phyloP scores from a whole-genome alignment of 148 eudicot genomes.

The Rhododendron vialii region DNA sequence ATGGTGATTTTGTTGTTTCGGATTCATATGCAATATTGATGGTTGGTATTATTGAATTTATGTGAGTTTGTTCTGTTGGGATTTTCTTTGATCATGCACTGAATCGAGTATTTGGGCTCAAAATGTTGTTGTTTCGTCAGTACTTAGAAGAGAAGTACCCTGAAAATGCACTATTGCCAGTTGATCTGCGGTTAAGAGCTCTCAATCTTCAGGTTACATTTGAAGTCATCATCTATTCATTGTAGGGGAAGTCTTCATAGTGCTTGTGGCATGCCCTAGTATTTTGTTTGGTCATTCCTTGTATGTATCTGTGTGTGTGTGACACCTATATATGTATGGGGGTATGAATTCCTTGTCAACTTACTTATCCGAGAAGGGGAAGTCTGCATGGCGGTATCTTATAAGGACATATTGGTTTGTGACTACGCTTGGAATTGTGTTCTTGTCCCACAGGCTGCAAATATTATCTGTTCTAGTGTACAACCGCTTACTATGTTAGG shows the following conservation, averaged over 20 bases:
- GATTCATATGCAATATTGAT: slow-evolving; percentile 64
- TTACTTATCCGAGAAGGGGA: background rate
- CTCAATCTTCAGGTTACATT: slow-evolving; percentile 54
- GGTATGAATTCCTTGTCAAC: background rate
- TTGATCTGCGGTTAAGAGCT: slow-evolving; percentile 40
- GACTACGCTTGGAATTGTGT: background rate
- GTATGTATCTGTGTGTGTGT: background rate
- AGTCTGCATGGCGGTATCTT: background rate
- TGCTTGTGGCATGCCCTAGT: background rate
- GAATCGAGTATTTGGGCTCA: background rate
- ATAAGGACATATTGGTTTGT: background rate
- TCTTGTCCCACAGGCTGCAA: slow-evolving; percentile 25
- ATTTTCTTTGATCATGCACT: background rate
- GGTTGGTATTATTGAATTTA: slow-evolving; percentile 28
- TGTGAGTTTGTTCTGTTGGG: background rate
- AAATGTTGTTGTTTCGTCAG: slow-evolving; percentile 24
- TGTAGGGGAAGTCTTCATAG: background rate
- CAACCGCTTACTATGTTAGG: slow-evolving; percentile 37
- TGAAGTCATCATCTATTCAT: slow-evolving; percentile 2
- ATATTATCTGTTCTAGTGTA: slow-evolving; percentile 34
- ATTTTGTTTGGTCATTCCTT: background rate
- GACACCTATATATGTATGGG: background rate
- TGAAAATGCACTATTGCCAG: slow-evolving; percentile 41
- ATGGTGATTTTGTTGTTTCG: slow-evolving; percentile 47
- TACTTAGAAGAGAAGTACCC: slow-evolving; percentile 69